Evolutionary conservation across 768 basidiomycete genomes (phyloP).

Genomic region (Boletus reticulatus): DNA sequence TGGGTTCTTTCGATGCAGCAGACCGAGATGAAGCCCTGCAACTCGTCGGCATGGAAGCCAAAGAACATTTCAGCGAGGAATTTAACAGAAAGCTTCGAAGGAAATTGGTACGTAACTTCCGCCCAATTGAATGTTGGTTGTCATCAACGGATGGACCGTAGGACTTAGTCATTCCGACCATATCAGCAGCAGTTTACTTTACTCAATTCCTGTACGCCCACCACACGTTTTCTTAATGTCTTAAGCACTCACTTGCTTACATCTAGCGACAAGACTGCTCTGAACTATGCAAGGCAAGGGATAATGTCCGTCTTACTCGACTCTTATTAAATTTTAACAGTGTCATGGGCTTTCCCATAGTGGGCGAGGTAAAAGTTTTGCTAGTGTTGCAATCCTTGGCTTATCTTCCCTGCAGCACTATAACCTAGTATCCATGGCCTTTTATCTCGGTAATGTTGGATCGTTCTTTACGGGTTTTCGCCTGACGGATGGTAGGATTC

Average conservation of each 20-base stretch:
- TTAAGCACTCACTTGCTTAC: not conserved
- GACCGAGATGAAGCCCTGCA: conserved; percentile 60
- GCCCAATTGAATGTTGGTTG: not conserved
- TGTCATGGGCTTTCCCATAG: conserved; percentile 67
- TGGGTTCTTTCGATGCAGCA: conserved; percentile 33
- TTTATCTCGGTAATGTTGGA: conserved; percentile 51
- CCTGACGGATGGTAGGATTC: conserved; percentile 39
- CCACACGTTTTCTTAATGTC: not conserved
- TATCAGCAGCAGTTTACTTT: conserved; percentile 66
- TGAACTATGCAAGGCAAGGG: conserved; percentile 65
- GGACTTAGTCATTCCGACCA: conserved; percentile 52
- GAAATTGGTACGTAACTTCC: conserved; percentile 47
- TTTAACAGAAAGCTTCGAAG: conserved; percentile 54
- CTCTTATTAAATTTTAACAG: conserved; percentile 28
- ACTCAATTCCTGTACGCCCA: conserved; percentile 57
- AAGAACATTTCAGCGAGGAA: conserved; percentile 55
- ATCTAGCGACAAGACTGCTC: conserved; percentile 61
- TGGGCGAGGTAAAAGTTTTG: conserved; percentile 44
- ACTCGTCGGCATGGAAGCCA: conserved; percentile 54
- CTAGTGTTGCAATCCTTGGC: not conserved
- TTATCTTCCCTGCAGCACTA: conserved; percentile 42
- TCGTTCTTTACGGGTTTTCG: not conserved
- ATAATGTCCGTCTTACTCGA: not conserved
- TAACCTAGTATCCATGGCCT: conserved; percentile 61
- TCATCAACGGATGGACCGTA: conserved; percentile 12